Percentiles rank a stretch among this genome's conserved stretches.
Evolutionary conservation across 139 green algal genomes (phyloP).

Genomic region (Eudorina sp.): DNA sequence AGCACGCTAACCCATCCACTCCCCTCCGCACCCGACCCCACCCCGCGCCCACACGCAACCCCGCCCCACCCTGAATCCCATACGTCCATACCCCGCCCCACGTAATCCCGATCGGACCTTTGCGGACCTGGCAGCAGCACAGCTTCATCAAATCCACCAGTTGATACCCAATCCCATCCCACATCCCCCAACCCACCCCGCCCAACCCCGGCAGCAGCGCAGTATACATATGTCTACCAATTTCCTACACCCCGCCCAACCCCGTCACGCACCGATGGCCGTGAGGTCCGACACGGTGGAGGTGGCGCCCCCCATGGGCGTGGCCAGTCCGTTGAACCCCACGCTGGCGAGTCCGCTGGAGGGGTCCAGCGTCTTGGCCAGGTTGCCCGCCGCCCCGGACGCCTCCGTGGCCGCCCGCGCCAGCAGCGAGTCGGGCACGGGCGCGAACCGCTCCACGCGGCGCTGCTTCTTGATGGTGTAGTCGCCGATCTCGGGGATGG

Average conservation of each 20-base stretch:
- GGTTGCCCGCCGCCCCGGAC: conserved; percentile 4
- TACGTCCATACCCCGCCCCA: too few relatives aligned
- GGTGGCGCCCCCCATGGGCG: conserved; percentile 62
- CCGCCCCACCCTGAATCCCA: too few relatives aligned
- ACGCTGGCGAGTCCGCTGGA: conserved; percentile 46
- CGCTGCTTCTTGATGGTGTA: conserved; percentile 92
- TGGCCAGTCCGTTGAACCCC: conserved; percentile 64
- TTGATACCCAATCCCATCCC: too few relatives aligned
- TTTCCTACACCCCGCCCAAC: background rate
- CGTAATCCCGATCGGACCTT: too few relatives aligned
- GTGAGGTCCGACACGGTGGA: conserved; percentile 88
- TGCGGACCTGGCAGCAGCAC: too few relatives aligned
- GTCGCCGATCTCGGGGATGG: conserved; percentile 98
- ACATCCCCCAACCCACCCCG: too few relatives aligned
- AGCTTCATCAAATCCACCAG: too few relatives aligned
- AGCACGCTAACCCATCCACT: too few relatives aligned
- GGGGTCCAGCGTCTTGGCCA: conserved; percentile 45
- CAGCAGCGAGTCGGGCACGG: conserved; percentile 88
- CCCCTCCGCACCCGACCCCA: too few relatives aligned
- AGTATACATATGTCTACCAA: too few relatives aligned
- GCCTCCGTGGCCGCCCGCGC: conserved; percentile 6
- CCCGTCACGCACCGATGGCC: conserved; percentile 82
- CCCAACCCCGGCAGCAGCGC: too few relatives aligned
- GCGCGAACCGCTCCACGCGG: conserved; percentile 85
- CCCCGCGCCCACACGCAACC: too few relatives aligned